Evolutionary conservation across 495 filamentous ascomycete genomes (phyloP), one percentile per base, ranked within the genome.

Genomic region (Aspergillus panamensis): DNA sequence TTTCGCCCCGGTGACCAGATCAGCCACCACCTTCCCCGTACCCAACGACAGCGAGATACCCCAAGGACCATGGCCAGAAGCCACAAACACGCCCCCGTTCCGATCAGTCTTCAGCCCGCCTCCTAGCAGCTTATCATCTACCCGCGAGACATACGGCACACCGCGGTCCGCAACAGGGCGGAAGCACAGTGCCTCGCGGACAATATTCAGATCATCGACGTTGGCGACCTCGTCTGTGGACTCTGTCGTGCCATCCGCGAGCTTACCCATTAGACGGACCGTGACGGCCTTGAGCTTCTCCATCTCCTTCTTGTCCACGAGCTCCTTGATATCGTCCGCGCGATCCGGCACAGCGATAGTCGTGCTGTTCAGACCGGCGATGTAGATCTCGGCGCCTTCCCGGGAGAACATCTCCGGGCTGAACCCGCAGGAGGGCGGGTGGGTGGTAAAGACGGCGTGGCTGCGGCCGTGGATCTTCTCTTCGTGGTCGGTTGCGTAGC

Each of bases 391-490:
- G 0, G 80, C 82, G 2, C 82, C 80, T 12, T 73, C 62, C 6
- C 89, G 77, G 3, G 83, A 83, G 69, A 91, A 91, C 8, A 91
- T 73, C 71, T 94, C 90, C 0, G 90, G 89, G 9, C 81, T 83
- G 70, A 86, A 90, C 0, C 78, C 82, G 25, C 70, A 72, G 6
- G 63, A 61, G 6, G 59, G 44, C 17, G 69, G 70, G 59, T 75
- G 75, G 3, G 82, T 82, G 0, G 86, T 85, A 70, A 90, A 92
- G 5, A 92, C 69, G 2, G 90, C 86, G 65, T 91, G 85, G 65
- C 87, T 90, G 14, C 63, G 55, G 9, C 72, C 71, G 0, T 59
- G 35, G 43, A 60, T 57, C 14, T 69, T 65, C 37, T 62, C 33
- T 35, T 70, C 66, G 37, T 66, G 53, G 13, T 66, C 61, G 13